Conservation (phyloP, 345 rosid genomes). For the Rhodamnia argentea region DNA sequence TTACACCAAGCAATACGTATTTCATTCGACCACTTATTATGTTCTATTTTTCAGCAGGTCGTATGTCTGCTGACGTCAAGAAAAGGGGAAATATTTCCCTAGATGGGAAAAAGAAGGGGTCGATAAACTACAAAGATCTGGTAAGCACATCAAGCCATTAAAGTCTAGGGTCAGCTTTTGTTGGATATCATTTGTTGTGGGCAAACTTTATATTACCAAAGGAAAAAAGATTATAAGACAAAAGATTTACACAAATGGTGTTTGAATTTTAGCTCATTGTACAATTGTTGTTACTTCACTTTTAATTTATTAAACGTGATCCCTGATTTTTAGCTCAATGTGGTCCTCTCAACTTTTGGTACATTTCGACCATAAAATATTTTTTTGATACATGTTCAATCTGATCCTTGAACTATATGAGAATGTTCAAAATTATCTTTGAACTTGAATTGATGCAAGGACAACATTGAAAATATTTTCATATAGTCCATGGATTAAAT, state of each 20-base stretch:
- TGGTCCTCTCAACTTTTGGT: too few relatives aligned
- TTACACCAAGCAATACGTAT: not conserved
- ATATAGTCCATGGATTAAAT: too few relatives aligned
- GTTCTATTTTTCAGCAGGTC: not conserved
- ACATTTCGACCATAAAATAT: too few relatives aligned
- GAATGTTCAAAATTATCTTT: too few relatives aligned
- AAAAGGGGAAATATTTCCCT: not conserved
- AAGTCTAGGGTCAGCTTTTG: not conserved
- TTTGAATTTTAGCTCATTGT: too few relatives aligned
- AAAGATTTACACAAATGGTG: not conserved
- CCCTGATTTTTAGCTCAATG: too few relatives aligned
- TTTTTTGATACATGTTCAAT: too few relatives aligned
- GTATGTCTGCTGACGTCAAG: not conserved
- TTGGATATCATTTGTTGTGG: not conserved
- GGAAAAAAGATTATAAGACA: not conserved
- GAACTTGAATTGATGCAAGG: too few relatives aligned
- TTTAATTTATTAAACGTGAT: too few relatives aligned
- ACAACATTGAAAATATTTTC: too few relatives aligned
- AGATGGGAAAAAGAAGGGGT: not conserved
- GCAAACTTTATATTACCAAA: not conserved
- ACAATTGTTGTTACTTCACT: too few relatives aligned
- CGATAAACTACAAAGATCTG: not conserved
- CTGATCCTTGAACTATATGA: too few relatives aligned
- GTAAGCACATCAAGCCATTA: not conserved
- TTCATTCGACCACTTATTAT: not conserved